Base-by-base conservation (phyloP, 257 asterid species). In the Henckelia pumila region DNA sequence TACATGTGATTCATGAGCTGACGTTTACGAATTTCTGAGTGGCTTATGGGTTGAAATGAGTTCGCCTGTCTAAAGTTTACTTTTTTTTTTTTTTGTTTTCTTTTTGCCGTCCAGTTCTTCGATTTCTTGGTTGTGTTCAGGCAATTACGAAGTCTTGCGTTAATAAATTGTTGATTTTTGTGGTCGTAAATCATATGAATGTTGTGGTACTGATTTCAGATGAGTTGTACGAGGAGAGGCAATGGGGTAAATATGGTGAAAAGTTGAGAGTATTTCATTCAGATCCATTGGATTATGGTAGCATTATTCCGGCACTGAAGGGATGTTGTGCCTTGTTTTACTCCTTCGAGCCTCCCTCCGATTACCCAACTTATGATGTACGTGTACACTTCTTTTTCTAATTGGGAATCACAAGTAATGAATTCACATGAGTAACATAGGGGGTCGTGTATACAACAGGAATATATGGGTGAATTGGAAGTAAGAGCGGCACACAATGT, bases 401-500 rank as follows among this genome's bases (percentile, higher is more conserved):
- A 17, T 52, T 71, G 50, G n/a, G 0, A 2, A 47, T 47, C 55
- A 47, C 6, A 47, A 47, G 20, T 17, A 25, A 22, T 7, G 25
- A 19, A 32, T 11, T 10, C 13, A 7, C 23, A 4, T 63, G 29
- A 13, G 5, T 56, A 25, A 58, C 53, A 55, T 21, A 13, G 59
- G 23, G 2, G n/a, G 26, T 28, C 20, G 22, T 28, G 30, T 56
- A 23, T n/a, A 58, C 35, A 37, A 13, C 86, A 94, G 97, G 99
- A 88, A 82, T 74, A 67, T 55, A 83, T 86, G 96, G 90, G 85
- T 47, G 99, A 94, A 61, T 64, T 91, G 72, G 99, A 94, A 75
- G 98, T 87, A 16, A 87, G 96, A 74, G 99, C 98, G 30, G 99
- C 99, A 30, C 96, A 91, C 74, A 94, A 91, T 74, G 96, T 89